Evolutionary conservation across 495 filamentous ascomycete genomes (phyloP), one percentile per base, ranked within the genome.

Genomic region (Neurospora hispaniola): DNA sequence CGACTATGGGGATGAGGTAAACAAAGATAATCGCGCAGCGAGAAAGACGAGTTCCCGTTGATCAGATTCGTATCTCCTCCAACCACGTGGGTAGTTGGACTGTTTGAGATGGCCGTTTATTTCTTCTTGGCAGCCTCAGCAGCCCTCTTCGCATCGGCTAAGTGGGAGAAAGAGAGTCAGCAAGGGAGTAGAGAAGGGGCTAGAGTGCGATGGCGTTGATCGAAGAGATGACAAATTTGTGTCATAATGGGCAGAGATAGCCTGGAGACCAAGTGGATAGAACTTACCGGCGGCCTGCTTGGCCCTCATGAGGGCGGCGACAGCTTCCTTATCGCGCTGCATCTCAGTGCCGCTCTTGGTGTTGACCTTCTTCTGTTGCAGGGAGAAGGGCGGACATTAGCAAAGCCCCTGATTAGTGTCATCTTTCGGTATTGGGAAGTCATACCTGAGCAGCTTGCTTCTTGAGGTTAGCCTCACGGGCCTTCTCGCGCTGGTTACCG

Each of bases 401-500:
- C 42, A 20, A 48, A 72, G 70, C 44, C 42, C 39, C 66, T 31
- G 9, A 44, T 38, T 41, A 11, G 42, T 72, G 46, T 72, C 48
- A 41, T 54, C 35, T 1, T 20, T 41, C 54, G 5, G 11, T 40
- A 70, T 68, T n/a, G 39, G n/a, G 40, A 71, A 70, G 78, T 38
- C 86, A 78, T 83, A 91, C 90, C 82, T 83, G 73, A 31, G 79
- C 74, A 40, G 86, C 83, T 69, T 84, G 79, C 79, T 89, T 88
- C 85, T 94, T 93, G 80, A 88, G 87, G 78, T 86, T 90, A 83
- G 93, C 94, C 82, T 92, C 91, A 73, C 94, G 92, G 78, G 91
- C 92, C 81, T 92, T 92, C 71, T 97, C 94, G 78, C 94, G 89
- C 86, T 98, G 94, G 80, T 98, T 98, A 75, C 94, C 94, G 80